Percentiles rank a stretch among this genome's conserved stretches.
Conservation (phyloP, 805 yeast genomes). For the Candida schatavii region DNA sequence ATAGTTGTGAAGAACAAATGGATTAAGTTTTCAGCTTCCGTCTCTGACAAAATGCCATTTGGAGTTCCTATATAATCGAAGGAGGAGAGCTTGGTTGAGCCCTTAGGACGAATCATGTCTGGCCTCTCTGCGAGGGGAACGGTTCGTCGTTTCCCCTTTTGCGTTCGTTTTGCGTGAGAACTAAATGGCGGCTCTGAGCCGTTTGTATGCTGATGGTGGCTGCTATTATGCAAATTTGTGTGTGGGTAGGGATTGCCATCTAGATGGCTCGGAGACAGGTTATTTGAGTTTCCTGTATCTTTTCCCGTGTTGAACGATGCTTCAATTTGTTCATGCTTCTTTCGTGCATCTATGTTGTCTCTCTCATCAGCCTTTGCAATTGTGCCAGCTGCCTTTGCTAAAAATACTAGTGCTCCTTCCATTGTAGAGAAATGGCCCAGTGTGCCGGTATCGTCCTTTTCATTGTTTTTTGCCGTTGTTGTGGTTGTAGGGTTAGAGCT, state of each 20-base stretch:
- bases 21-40: constrained; percentile 57
- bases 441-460: background rate
- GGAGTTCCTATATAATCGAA: constrained; percentile 62
- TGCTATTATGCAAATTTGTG: background rate
- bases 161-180: background rate
- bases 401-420: constrained; percentile 64
- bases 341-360: constrained; percentile 55
- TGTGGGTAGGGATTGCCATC: background rate
- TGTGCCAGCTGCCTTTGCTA: constrained; percentile 78
- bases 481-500: background rate
- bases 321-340: constrained; percentile 48
- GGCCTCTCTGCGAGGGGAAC: constrained; percentile 46
- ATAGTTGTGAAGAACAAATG: constrained; percentile 67
- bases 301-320: constrained; percentile 7
- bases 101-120: constrained; percentile 44
- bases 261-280: background rate
- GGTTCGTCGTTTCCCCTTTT: background rate
- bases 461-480: background rate
- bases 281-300: background rate
- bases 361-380: constrained; percentile 67
- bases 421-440: constrained; percentile 35
- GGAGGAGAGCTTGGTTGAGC: constrained; percentile 48
- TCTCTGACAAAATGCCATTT: constrained; percentile 56
- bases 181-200: background rate
- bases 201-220: too few relatives aligned